phyloP scores from a whole-genome alignment of 306 rosid genomes.

The Quercus dentata region DNA sequence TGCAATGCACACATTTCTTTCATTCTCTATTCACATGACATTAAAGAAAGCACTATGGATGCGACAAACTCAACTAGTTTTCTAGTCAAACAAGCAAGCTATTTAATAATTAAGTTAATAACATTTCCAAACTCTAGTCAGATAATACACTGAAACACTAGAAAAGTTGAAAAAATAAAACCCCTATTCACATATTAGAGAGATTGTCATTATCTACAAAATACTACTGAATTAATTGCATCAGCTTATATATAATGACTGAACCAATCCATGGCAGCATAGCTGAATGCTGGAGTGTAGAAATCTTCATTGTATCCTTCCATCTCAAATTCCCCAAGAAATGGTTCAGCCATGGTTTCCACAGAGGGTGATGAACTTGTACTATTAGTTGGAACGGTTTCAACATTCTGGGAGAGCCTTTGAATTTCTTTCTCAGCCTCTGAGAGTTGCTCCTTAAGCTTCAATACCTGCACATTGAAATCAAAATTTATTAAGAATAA shows the following conservation, averaged over 20 bases:
- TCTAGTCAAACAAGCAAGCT: no score
- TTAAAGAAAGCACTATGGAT: no score
- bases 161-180: not conserved
- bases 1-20: no score
- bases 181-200: slow-evolving; percentile 29
- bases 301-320: slow-evolving; percentile 48
- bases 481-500: no score
- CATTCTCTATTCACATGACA: no score
- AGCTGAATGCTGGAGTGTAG: slow-evolving; percentile 36
- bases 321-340: slow-evolving; percentile 56
- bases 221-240: slow-evolving; percentile 1
- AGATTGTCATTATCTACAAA: slow-evolving; percentile 57
- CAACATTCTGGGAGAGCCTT: slow-evolving; percentile 35
- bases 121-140: no score
- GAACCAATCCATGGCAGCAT: slow-evolving; percentile 65
- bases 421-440: slow-evolving; percentile 65
- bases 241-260: slow-evolving; percentile 24
- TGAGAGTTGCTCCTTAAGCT: slow-evolving; percentile 53
- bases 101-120: no score
- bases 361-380: slow-evolving; percentile 57
- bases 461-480: slow-evolving; percentile 41
- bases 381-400: slow-evolving; percentile 49
- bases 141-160: not conserved
- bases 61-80: no score
- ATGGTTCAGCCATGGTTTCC: slow-evolving; percentile 50